Percentiles rank a stretch among this genome's conserved stretches.
Conservation (phyloP, 352 stramenopile genomes). For the Phytopythium kandeliae region DNA sequence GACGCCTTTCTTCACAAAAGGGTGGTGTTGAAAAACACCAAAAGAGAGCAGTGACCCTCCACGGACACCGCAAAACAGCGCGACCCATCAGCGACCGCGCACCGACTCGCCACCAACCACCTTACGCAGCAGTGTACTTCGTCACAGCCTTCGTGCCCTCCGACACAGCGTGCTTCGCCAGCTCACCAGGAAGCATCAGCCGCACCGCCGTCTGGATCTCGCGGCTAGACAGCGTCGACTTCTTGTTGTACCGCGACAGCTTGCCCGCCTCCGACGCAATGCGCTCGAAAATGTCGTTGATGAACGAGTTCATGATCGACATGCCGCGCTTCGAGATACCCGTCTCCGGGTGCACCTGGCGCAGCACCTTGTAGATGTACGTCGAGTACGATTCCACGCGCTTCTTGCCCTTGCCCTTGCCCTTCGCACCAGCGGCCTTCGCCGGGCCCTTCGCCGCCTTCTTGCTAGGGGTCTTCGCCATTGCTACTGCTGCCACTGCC, state of each 20-base stretch:
- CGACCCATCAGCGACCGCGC: background rate
- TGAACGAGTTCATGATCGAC: conserved; percentile 99
- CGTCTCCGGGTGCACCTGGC: conserved; percentile 95
- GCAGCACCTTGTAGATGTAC: conserved; percentile 93
- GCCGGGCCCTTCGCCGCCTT: conserved; percentile 80
- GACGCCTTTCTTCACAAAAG: conserved; percentile 18
- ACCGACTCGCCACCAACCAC: background rate
- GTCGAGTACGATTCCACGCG: conserved; percentile 86
- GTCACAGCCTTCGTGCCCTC: conserved; percentile 96
- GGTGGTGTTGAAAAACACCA: conserved; percentile 48
- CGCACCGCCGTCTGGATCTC: conserved; percentile 97
- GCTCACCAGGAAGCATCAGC: conserved; percentile 93
- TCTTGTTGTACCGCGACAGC: conserved; percentile 98
- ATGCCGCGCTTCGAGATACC: conserved; percentile 97
- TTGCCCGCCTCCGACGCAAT: conserved; percentile 95
- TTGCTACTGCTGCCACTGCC: conserved; percentile 80
- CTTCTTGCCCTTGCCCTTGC: conserved; percentile 72
- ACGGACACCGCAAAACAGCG: background rate
- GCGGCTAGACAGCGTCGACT: conserved; percentile 93
- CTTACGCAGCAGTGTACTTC: conserved; percentile 89
- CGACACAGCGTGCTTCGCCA: conserved; percentile 96
- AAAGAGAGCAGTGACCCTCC: background rate
- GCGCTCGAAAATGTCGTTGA: conserved; percentile 77
- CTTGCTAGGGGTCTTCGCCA: conserved; percentile 97
- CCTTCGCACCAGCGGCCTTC: conserved; percentile 62